Percentiles rank a stretch among this genome's conserved stretches.
Evolutionary conservation across 495 filamentous ascomycete species (phyloP).

Genomic region (Articulospora tetracladia): DNA sequence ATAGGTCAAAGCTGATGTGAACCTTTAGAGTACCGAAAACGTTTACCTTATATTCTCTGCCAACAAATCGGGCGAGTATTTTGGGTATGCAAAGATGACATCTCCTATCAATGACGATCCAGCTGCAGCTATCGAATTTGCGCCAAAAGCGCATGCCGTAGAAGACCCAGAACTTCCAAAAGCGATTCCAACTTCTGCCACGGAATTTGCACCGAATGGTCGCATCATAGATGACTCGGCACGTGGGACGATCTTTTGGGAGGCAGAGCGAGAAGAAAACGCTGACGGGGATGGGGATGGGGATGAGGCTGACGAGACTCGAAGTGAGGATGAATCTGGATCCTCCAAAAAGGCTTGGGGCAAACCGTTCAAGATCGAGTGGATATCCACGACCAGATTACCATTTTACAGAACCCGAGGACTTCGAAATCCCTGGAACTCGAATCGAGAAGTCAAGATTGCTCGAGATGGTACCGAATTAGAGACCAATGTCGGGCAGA

Average conservation of each 20-base stretch:
- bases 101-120: constrained; percentile 79
- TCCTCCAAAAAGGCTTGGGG: constrained; percentile 67
- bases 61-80: constrained; percentile 98
- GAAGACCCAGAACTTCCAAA: constrained; percentile 63
- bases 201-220: constrained; percentile 75
- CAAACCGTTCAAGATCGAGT: constrained; percentile 89
- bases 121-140: constrained; percentile 61
- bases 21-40: constrained; percentile 64
- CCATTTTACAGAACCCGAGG: constrained; percentile 91
- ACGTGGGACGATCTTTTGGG: constrained; percentile 96
- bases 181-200: constrained; percentile 74
- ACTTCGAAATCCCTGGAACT: constrained; percentile 93
- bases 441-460: constrained; percentile 94
- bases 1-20: background rate
- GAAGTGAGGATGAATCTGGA: background rate
- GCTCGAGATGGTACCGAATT: constrained; percentile 94
- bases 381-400: constrained; percentile 80
- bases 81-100: constrained; percentile 90
- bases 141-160: constrained; percentile 51
- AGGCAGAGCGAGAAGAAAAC: constrained; percentile 62
- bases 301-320: constrained; percentile 23
- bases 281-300: constrained; percentile 37
- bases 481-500: constrained; percentile 76
- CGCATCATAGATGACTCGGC: constrained; percentile 91
- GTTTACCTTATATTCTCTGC: constrained; percentile 97